Percentiles rank a stretch among this genome's conserved stretches.
Evolutionary conservation across 176 grass and related monocot species (phyloP).

Genomic region (Aegilops longissima): DNA sequence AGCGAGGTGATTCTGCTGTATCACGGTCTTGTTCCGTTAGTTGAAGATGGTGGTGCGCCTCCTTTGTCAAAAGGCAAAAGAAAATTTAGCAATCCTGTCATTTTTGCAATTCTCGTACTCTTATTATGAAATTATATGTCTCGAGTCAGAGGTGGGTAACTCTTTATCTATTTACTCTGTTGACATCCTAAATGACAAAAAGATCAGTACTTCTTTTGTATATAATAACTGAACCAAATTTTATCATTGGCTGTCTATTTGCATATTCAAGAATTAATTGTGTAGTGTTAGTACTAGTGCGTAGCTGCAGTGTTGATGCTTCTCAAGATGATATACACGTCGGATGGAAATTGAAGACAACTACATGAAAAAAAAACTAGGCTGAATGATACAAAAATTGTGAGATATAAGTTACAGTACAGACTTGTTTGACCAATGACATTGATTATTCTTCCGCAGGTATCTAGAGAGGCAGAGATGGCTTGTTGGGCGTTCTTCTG

Average conservation of each 20-base stretch:
- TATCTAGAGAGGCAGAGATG: too few relatives aligned
- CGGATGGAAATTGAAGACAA: not conserved
- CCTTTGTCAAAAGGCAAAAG: not conserved
- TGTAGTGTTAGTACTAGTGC: not conserved
- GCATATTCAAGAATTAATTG: not conserved
- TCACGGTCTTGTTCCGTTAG: not conserved
- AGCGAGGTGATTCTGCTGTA: not conserved
- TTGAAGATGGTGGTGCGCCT: not conserved
- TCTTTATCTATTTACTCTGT: too few relatives aligned
- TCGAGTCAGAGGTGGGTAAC: too few relatives aligned
- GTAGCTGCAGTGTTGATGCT: not conserved
- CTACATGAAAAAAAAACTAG: not conserved
- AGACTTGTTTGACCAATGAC: too few relatives aligned
- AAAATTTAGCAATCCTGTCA: not conserved
- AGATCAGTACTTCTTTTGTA: not conserved
- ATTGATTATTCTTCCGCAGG: too few relatives aligned
- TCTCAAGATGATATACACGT: not conserved
- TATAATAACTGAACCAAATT: not conserved
- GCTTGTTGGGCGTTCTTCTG: too few relatives aligned
- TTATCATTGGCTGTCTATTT: not conserved
- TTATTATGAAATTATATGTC: not conserved
- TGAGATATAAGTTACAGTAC: not conserved
- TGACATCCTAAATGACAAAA: not conserved
- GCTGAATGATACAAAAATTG: not conserved
- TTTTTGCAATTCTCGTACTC: not conserved